phyloP scores from a whole-genome alignment of 306 rosid species.

The Ormosia semicastrata region DNA sequence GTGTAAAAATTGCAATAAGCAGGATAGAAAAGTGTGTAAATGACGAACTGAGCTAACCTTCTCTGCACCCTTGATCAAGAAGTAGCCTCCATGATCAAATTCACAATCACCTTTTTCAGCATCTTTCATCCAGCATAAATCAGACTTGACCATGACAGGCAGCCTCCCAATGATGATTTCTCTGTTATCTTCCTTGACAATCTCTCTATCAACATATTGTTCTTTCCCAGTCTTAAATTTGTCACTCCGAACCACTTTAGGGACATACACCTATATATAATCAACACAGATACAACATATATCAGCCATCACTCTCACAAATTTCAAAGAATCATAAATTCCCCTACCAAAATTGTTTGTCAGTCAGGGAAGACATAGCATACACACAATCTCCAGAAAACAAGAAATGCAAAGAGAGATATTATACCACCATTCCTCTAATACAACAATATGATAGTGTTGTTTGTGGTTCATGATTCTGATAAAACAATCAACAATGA shows the following conservation, averaged over 20 bases:
- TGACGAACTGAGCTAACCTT: constrained; percentile 51
- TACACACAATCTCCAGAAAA: neutral
- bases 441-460: neutral
- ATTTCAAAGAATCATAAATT: neutral
- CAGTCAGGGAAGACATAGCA: neutral
- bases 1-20: neutral
- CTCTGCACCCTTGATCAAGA: constrained; percentile 89
- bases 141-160: constrained; percentile 94
- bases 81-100: constrained; percentile 91
- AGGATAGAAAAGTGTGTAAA: neutral
- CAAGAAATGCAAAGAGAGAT: neutral
- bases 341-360: neutral
- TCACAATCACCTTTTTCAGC: constrained; percentile 77
- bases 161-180: constrained; percentile 70
- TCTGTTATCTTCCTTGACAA: constrained; percentile 38
- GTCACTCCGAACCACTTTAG: constrained; percentile 59
- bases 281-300: constrained; percentile 26
- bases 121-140: constrained; percentile 85
- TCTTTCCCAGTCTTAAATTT: constrained; percentile 86
- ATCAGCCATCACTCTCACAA: neutral
- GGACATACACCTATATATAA: constrained; percentile 56
- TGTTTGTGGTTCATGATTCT: neutral
- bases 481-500: neutral
- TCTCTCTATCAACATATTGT: constrained; percentile 44
- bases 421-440: neutral